Conservation (phyloP, 352 stramenopile genomes). For the Ophiocytium majus region DNA sequence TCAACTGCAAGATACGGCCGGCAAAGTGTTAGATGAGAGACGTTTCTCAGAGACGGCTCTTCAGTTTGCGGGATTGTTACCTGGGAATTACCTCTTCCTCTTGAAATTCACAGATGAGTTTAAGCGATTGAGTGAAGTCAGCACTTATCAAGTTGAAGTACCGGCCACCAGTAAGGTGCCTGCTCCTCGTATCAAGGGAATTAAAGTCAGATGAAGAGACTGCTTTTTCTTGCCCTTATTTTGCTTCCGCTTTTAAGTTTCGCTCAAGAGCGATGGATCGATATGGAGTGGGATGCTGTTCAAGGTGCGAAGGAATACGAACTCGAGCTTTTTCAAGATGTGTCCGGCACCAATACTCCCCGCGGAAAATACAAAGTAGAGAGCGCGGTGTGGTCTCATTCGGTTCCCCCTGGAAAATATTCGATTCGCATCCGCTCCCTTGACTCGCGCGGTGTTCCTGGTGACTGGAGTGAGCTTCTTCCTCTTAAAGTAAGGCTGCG, state of each 20-base stretch:
- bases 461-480: neutral
- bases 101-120: neutral
- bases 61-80: neutral
- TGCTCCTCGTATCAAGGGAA: neutral
- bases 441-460: neutral
- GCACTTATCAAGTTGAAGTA: neutral
- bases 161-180: neutral
- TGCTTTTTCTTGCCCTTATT: conserved; percentile 9
- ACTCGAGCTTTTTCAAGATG: conserved; percentile 2
- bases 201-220: conserved; percentile 17
- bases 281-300: neutral
- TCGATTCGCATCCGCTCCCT: neutral
- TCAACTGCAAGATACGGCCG: neutral
- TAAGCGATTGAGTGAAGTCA: neutral
- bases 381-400: neutral
- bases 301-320: neutral
- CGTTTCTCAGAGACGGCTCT: neutral
- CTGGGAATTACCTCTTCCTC: neutral
- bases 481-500: neutral
- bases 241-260: neutral
- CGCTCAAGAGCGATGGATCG: neutral
- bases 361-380: conserved; percentile 13
- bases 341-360: neutral
- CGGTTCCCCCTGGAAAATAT: conserved; percentile 11
- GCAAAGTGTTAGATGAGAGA: neutral